Conservation (phyloP, 1,139 yeast genomes). For the Suhomyces maxii region DNA sequence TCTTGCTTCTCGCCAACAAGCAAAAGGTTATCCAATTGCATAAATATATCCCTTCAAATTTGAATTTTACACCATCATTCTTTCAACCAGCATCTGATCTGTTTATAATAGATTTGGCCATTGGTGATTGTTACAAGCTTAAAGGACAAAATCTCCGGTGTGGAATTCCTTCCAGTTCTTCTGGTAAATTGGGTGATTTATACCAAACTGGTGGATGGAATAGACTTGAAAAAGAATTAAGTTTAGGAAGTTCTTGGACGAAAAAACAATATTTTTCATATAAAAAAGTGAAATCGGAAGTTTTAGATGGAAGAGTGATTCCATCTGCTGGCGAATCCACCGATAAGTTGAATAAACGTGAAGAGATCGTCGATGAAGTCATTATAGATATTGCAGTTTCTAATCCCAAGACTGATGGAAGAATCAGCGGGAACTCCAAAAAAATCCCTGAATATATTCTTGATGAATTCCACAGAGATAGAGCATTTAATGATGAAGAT, state of each 20-base stretch:
- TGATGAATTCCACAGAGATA: slow-evolving; percentile 27
- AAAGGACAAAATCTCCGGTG: slow-evolving; percentile 28
- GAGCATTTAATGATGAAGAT: slow-evolving; percentile 32
- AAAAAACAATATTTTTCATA: slow-evolving; percentile 33
- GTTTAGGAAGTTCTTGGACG: slow-evolving; percentile 36
- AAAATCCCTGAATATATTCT: slow-evolving; percentile 32
- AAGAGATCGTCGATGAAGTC: slow-evolving; percentile 17
- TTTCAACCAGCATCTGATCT: slow-evolving; percentile 43
- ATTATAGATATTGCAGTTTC: slow-evolving; percentile 41
- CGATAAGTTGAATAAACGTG: slow-evolving; percentile 6
- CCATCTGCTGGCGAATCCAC: slow-evolving; percentile 2
- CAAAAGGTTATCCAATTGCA: slow-evolving; percentile 30
- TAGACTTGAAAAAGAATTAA: slow-evolving; percentile 39
- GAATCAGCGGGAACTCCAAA: slow-evolving; percentile 35
- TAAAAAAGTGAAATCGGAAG: slow-evolving; percentile 30
- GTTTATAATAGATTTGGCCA: slow-evolving; percentile 37
- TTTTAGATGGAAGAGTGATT: slow-evolving; percentile 14
- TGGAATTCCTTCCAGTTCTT: slow-evolving; percentile 30
- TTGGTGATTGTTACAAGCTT: slow-evolving; percentile 32
- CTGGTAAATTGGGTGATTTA: slow-evolving; percentile 36
- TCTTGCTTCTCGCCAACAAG: slow-evolving; percentile 35
- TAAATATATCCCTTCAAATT: slow-evolving; percentile 29
- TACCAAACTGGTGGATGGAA: slow-evolving; percentile 35
- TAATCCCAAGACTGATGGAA: slow-evolving; percentile 27
- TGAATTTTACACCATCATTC: slow-evolving; percentile 36